Evolutionary conservation across 106 monocot species (phyloP), one percentile per base, ranked within the genome.

Genomic region (Dendrobium huoshanense): DNA sequence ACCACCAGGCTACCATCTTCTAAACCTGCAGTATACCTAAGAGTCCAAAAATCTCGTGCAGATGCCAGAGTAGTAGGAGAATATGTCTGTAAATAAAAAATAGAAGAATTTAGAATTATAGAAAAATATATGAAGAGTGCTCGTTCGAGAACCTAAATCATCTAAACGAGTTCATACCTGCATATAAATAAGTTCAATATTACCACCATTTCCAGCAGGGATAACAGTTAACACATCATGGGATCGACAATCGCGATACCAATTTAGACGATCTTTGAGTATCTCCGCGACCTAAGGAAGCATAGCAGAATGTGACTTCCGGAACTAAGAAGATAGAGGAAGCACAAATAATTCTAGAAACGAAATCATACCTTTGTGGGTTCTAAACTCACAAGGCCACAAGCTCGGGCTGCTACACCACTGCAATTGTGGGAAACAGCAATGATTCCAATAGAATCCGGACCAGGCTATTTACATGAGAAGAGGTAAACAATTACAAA

Each of bases 401-500:
- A 95, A 19, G 91, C 95, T 80, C 95, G 85, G 22, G 95, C 95
- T 89, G 95, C 95, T 84, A 95, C 91, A 72, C 95, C 95, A 92
- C 87, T 82, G 75, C 92, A 91, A 87, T 89, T 92, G 90, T 89
- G 90, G 67, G 92, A 95, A 89, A 95, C 92, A 91, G 95, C 95
- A 81, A 95, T 84, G 95, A 95, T 92, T 91, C 95, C 95, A 87
- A 92, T 88, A 81, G 95, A 95, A 95, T 95, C 95, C 95, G 95
- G 95, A 95, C 95, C 95, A 95, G 95, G 95, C 95, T 95, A 73
- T 76, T 76, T 7, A 47, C 76, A 76, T 47, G 8, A 48, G 24
- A 27, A 3, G 7, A 48, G 13, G 8, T 11, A 47, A 10, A 19
- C 16, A 29, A 56, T 47, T 49, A 24, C n/a, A 9, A 20, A 0